phyloP scores from a whole-genome alignment of 2,329 filamentous ascomycete genomes.

The Paracamarosporium sp. region DNA sequence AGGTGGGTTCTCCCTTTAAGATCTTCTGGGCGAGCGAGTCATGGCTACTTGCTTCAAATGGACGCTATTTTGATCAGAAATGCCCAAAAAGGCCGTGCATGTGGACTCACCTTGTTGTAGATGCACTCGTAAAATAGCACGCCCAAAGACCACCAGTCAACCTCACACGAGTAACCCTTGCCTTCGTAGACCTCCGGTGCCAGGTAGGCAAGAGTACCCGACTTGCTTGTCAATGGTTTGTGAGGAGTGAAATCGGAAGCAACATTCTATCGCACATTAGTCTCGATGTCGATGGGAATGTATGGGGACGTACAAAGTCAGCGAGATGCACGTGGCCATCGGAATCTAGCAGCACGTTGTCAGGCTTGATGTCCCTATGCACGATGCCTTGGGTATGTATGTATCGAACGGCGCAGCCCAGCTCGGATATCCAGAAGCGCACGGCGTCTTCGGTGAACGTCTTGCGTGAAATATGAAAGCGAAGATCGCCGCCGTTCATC shows the following conservation, averaged over 20 bases:
- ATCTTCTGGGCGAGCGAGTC: conserved; percentile 81
- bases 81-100: not conserved
- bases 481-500: conserved; percentile 95
- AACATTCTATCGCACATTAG: conserved; percentile 75
- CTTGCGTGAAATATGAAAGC: conserved; percentile 97
- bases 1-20: conserved; percentile 80
- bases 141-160: conserved; percentile 98
- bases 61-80: conserved; percentile 64
- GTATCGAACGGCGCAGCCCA: conserved; percentile 82
- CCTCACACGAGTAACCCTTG: conserved; percentile 85
- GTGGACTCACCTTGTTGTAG: conserved; percentile 85
- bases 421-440: conserved; percentile 93
- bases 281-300: not conserved
- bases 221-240: conserved; percentile 90
- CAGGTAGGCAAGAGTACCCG: conserved; percentile 92
- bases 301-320: conserved; percentile 77
- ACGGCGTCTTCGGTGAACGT: conserved; percentile 98
- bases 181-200: conserved; percentile 95
- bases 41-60: conserved; percentile 90
- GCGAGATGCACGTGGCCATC: conserved; percentile 87
- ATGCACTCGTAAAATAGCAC: conserved; percentile 99
- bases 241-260: conserved; percentile 89
- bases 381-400: conserved; percentile 52
- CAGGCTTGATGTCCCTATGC: conserved; percentile 52
- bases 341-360: conserved; percentile 50